A percentile compares a stretch with the other conserved stretches of the same genome.
Evolutionary conservation across 352 stramenopile species (phyloP).

Genomic region (Globisporangium parvum): DNA sequence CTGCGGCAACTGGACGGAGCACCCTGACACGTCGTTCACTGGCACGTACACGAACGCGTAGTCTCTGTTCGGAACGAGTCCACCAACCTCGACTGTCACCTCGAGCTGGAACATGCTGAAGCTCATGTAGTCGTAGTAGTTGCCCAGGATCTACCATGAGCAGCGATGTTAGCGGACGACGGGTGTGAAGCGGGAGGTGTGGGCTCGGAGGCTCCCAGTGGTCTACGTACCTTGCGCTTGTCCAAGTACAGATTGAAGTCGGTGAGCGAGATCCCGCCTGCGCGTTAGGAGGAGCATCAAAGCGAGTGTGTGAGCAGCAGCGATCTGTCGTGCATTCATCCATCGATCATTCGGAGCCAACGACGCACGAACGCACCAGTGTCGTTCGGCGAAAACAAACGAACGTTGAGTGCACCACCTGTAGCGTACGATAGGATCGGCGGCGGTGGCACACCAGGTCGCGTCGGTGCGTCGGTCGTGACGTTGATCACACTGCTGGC

Average conservation of each 20-base stretch:
- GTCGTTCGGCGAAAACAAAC: slow-evolving; percentile 43
- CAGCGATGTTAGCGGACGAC: too few relatives aligned
- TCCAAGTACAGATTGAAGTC: slow-evolving; percentile 35
- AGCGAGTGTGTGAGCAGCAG: neutral
- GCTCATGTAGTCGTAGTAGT: slow-evolving; percentile 19
- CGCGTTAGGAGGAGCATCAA: neutral
- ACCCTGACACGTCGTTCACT: slow-evolving; percentile 46
- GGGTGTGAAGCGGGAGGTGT: too few relatives aligned
- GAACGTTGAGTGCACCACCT: slow-evolving; percentile 36
- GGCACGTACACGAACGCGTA: slow-evolving; percentile 41
- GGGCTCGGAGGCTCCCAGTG: too few relatives aligned
- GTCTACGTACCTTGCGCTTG: slow-evolving; percentile 19
- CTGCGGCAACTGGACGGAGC: slow-evolving; percentile 7
- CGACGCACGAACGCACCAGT: slow-evolving; percentile 21
- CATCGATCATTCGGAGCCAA: neutral
- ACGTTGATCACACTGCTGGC: slow-evolving; percentile 25
- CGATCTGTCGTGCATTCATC: too few relatives aligned
- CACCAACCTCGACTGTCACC: slow-evolving; percentile 41
- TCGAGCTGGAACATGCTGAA: slow-evolving; percentile 22
- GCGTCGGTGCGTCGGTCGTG: slow-evolving; percentile 23
- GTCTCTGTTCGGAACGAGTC: slow-evolving; percentile 21
- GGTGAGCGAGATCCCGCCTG: slow-evolving; percentile 27
- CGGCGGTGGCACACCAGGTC: slow-evolving; percentile 20
- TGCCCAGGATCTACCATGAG: slow-evolving; percentile 25
- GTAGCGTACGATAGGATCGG: slow-evolving; percentile 23